Percentiles rank a stretch among this genome's conserved stretches.
Evolutionary conservation across 2,329 filamentous ascomycete genomes (phyloP).

Genomic region (Elsinoe ampelina): DNA sequence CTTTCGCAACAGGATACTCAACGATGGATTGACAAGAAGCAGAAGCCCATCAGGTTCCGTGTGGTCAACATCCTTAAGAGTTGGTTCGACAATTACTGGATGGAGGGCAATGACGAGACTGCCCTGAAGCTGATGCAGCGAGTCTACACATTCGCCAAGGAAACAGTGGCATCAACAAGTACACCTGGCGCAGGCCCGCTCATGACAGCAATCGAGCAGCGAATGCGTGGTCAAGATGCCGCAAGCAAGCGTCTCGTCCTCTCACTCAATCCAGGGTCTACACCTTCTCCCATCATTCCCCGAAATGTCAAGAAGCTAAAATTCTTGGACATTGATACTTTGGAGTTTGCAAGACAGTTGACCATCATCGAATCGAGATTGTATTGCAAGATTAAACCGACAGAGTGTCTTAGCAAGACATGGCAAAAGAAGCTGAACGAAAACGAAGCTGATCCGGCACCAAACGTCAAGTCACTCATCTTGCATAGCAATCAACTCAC

Average conservation of each 20-base stretch:
- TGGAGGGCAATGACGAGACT: constrained; percentile 82
- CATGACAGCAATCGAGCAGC: constrained; percentile 79
- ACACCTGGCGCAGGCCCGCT: constrained; percentile 80
- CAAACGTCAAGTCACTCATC: constrained; percentile 93
- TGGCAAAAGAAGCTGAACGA: constrained; percentile 93
- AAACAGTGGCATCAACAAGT: constrained; percentile 85
- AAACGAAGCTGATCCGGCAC: constrained; percentile 72
- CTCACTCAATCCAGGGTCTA: constrained; percentile 65
- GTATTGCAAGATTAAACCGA: constrained; percentile 91
- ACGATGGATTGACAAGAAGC: constrained; percentile 84
- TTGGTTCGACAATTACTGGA: constrained; percentile 99
- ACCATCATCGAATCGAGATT: constrained; percentile 93
- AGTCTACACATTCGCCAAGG: constrained; percentile 82
- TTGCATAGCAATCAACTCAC: constrained; percentile 97
- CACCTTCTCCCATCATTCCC: constrained; percentile 81
- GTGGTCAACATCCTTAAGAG: constrained; percentile 97
- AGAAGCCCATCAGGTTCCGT: constrained; percentile 89
- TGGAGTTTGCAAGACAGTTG: constrained; percentile 92
- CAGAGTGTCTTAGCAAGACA: constrained; percentile 94
- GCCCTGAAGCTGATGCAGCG: constrained; percentile 77
- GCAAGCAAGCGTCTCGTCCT: constrained; percentile 78
- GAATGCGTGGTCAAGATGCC: constrained; percentile 78
- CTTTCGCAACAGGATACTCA: constrained; percentile 69
- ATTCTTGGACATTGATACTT: constrained; percentile 91
- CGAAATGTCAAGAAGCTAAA: constrained; percentile 99